Evolutionary conservation across 805 yeast species (phyloP).

Genomic region (Yarrowia sp.): DNA sequence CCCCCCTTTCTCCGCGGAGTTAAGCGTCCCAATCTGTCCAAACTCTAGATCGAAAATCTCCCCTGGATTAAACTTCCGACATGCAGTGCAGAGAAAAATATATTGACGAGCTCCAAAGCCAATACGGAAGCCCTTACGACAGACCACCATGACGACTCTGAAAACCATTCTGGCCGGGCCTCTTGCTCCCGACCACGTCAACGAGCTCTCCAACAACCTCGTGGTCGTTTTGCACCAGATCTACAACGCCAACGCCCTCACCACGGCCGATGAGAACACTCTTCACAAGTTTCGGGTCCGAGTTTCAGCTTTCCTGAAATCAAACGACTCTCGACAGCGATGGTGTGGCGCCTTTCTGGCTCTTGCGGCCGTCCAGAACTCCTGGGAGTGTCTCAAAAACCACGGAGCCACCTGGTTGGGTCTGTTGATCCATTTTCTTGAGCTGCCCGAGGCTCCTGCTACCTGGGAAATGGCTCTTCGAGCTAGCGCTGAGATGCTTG

Average conservation of each 20-base stretch:
- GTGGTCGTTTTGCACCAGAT: conserved; percentile 38
- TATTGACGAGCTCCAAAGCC: conserved; percentile 20
- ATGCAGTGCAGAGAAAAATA: conserved; percentile 33
- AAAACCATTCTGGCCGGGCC: conserved; percentile 40
- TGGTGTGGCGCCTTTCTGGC: conserved; percentile 53
- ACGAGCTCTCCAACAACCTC: conserved; percentile 32
- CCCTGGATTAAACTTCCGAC: background rate
- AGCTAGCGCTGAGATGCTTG: conserved; percentile 46
- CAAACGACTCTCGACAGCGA: conserved; percentile 49
- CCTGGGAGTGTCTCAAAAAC: conserved; percentile 49
- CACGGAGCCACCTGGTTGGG: conserved; percentile 53
- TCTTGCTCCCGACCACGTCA: conserved; percentile 41
- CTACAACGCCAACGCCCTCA: conserved; percentile 40
- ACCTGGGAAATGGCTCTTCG: conserved; percentile 48
- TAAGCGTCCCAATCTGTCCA: conserved; percentile 1
- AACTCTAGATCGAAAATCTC: background rate
- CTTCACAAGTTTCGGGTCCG: conserved; percentile 48
- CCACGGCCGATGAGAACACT: conserved; percentile 40
- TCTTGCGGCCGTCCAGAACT: conserved; percentile 42
- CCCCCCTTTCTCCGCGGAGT: conserved; percentile 17
- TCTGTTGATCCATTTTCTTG: conserved; percentile 51
- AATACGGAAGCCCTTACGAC: background rate
- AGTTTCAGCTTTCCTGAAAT: conserved; percentile 50
- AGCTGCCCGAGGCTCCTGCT: conserved; percentile 49
- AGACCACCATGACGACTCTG: conserved; percentile 16